Conservation (phyloP, 306 rosid genomes). For the Ochetophila trinervis region DNA sequence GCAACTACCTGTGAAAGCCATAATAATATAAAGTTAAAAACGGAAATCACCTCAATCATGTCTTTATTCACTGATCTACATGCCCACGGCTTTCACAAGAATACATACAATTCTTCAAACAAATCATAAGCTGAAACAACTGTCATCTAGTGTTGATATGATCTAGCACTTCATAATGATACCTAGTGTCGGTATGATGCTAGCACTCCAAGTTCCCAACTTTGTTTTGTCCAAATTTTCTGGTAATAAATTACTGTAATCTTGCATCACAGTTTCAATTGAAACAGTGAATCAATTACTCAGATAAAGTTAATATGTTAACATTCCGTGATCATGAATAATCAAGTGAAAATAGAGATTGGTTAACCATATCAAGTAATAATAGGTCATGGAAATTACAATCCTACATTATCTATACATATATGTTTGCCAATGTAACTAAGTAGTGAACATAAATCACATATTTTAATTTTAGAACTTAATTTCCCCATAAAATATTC, state of each 20-base stretch:
- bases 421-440: not conserved
- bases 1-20: slow-evolving; percentile 65
- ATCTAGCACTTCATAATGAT: not conserved
- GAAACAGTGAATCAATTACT: no score
- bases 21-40: slow-evolving; percentile 17
- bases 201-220: not conserved
- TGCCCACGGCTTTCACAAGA: not conserved
- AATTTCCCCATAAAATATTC: not conserved
- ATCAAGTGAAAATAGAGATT: no score
- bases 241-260: no score
- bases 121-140: slow-evolving; percentile 5
- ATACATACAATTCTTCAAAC: not conserved
- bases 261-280: no score
- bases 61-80: slow-evolving; percentile 3
- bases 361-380: no score
- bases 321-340: no score
- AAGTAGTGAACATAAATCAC: not conserved
- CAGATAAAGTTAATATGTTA: no score
- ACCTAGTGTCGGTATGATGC: not conserved
- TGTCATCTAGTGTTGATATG: not conserved
- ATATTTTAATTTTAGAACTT: not conserved
- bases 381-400: not conserved
- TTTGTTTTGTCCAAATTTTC: no score
- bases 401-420: not conserved
- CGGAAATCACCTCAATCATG: not conserved